Evolutionary conservation across 2,329 filamentous ascomycete genomes (phyloP).

Genomic region (Fusarium mundagurra): DNA sequence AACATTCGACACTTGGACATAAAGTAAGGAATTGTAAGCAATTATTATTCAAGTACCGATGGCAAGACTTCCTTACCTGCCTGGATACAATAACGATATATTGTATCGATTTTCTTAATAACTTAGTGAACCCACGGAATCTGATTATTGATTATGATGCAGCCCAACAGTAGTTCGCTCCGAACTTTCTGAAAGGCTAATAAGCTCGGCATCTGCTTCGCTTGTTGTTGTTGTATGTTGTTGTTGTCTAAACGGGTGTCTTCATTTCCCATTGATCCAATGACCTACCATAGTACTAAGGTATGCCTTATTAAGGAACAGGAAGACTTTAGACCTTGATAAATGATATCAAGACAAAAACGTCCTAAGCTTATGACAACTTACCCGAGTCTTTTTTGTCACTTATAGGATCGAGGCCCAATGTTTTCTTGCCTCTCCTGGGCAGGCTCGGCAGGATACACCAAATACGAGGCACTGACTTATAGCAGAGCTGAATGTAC

Average conservation of each 20-base stretch:
- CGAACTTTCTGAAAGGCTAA: not conserved
- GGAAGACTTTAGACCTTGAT: not conserved
- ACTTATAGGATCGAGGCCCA: not conserved
- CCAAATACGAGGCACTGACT: not conserved
- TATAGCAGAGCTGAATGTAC: not conserved
- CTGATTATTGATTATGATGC: not conserved
- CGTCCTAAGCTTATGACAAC: not conserved
- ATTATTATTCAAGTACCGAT: not conserved
- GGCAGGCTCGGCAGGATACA: conserved; percentile 4
- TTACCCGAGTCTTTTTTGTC: not conserved
- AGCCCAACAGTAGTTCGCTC: not conserved
- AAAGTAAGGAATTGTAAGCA: not conserved
- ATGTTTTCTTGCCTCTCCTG: not conserved
- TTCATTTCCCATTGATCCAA: conserved; percentile 36
- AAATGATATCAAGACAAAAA: not conserved
- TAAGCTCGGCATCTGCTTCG: not conserved
- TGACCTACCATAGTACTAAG: conserved; percentile 11
- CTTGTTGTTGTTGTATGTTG: not conserved
- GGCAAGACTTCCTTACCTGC: not conserved
- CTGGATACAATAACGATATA: not conserved
- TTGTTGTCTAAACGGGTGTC: conserved; percentile 9
- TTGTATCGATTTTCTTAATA: not conserved
- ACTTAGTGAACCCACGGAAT: not conserved
- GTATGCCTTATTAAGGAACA: not conserved
- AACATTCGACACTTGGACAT: not conserved